phyloP scores from a whole-genome alignment of 2,329 filamentous ascomycete genomes.

The Claviceps sp. region DNA sequence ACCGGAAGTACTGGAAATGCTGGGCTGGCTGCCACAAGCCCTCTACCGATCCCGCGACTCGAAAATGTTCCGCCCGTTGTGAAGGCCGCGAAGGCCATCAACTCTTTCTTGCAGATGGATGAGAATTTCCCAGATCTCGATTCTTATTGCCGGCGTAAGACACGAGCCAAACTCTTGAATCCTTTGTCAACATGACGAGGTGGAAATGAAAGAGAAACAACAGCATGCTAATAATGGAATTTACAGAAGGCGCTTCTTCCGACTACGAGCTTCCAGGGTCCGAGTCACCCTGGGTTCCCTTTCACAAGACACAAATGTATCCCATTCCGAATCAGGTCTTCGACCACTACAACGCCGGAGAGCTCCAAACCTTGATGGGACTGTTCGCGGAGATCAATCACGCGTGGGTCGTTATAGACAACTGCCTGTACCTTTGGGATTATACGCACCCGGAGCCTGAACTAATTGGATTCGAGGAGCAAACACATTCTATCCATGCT shows the following conservation, averaged over 20 bases:
- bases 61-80: slow-evolving; percentile 52
- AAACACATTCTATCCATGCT: slow-evolving; percentile 76
- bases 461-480: slow-evolving; percentile 83
- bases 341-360: slow-evolving; percentile 77
- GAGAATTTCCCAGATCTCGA: slow-evolving; percentile 79
- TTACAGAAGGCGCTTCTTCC: slow-evolving; percentile 70
- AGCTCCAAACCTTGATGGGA: slow-evolving; percentile 86
- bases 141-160: slow-evolving; percentile 75
- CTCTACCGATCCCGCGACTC: slow-evolving; percentile 30
- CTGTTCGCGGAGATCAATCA: slow-evolving; percentile 90
- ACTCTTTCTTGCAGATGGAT: slow-evolving; percentile 62
- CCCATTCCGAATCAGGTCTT: slow-evolving; percentile 86
- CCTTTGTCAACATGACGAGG: not conserved
- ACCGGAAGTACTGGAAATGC: slow-evolving; percentile 13
- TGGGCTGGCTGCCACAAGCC: slow-evolving; percentile 18
- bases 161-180: not conserved
- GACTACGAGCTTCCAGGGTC: slow-evolving; percentile 70
- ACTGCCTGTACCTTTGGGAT: slow-evolving; percentile 93
- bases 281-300: slow-evolving; percentile 68
- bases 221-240: slow-evolving; percentile 12
- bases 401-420: slow-evolving; percentile 92
- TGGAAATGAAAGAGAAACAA: not conserved
- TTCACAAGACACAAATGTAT: slow-evolving; percentile 75
- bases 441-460: slow-evolving; percentile 88
- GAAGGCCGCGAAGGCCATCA: slow-evolving; percentile 73